Base-by-base conservation (phyloP, 179 eudicot species). In the Spinacia oleracea region DNA sequence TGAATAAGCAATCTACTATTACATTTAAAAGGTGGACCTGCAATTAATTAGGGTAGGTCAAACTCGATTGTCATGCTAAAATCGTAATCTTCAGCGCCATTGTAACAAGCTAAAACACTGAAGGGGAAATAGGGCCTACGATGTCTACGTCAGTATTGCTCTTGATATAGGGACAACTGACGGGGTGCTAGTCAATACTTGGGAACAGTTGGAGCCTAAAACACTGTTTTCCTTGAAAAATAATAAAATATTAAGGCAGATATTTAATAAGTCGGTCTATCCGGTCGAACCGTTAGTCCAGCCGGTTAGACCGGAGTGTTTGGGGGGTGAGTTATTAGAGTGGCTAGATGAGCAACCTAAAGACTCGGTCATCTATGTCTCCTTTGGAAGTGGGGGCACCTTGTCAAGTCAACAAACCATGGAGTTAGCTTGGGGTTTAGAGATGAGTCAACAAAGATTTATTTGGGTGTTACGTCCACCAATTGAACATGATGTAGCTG, bases 341-440 rank as follows among this genome's bases (percentile, higher is more conserved):
- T 87, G 90, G 91, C 53, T 89, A 9, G 85, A 89, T 76, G 51
- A 34, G 27, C 92, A 87, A 21, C 86, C 87, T 0, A 55, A 60
- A 21, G 78, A 81, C 20, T 86, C 89, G 0, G 89, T 87, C 1
- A 0, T 87, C 0, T 87, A 79, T 45, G 85, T 87, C 0, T 86
- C 90, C 2, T 85, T 89, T 43, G 90, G 92, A 34, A 87, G 90
- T 43, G 90, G 89, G 18, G 92, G 89, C 21, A 80, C 81, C 6
- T 58, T 89, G 31, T 83, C 90, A 0, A 38, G 63, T 16, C 55
- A 86, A 66, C 92, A 89, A 75, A 81, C 75, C 0, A 74, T 21
- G 0, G 89, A 87, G 85, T 76, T 89, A 55, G 91, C 91, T 6
- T 85, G 71, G 78, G 93, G 90, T 25, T 79, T 90, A 64, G 93